Percentiles rank a stretch among this genome's conserved stretches.
These are phyloP conservation scores for Neopestalotiopsis rosae DNA, from an alignment of 2,329 filamentous ascomycete genomes.

Conservation along the genomic window DNA sequence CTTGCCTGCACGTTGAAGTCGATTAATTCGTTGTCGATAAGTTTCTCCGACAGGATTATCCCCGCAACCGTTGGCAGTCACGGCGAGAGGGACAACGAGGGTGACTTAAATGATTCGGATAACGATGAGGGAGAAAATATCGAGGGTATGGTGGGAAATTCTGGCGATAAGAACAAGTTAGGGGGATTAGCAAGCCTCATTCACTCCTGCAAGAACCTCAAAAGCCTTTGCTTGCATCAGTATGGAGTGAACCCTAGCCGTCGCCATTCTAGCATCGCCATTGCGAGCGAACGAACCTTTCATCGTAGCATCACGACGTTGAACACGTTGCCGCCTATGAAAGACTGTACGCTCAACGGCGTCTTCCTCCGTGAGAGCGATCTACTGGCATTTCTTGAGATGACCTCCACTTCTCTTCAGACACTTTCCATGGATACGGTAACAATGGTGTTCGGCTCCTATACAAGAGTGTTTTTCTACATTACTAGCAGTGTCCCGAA, in stretches of 20 bases:
- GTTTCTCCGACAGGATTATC: background rate
- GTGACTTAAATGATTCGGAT: background rate
- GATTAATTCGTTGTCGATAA: background rate
- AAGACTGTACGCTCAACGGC: background rate
- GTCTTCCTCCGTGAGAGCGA: background rate
- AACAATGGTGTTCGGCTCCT: background rate
- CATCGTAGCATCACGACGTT: background rate
- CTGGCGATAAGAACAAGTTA: background rate
- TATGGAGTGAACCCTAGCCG: background rate
- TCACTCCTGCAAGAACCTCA: background rate
- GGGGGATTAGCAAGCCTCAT: background rate
- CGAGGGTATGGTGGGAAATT: too few relatives aligned
- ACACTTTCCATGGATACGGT: background rate
- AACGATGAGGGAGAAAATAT: background rate
- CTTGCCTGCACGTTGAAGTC: background rate
- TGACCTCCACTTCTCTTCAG: background rate
- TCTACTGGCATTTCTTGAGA: background rate
- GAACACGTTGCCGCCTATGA: background rate
- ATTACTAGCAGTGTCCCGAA: background rate
- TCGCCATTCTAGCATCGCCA: background rate
- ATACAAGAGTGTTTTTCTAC: background rate
- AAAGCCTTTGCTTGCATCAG: background rate
- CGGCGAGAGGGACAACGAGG: too few relatives aligned
- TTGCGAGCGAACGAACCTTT: background rate
- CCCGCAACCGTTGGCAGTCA: too few relatives aligned